A percentile compares a stretch with the other conserved stretches of the same genome.
Evolutionary conservation across 2,329 filamentous ascomycete genomes (phyloP).

Genomic region (Rachicladosporium sp.): DNA sequence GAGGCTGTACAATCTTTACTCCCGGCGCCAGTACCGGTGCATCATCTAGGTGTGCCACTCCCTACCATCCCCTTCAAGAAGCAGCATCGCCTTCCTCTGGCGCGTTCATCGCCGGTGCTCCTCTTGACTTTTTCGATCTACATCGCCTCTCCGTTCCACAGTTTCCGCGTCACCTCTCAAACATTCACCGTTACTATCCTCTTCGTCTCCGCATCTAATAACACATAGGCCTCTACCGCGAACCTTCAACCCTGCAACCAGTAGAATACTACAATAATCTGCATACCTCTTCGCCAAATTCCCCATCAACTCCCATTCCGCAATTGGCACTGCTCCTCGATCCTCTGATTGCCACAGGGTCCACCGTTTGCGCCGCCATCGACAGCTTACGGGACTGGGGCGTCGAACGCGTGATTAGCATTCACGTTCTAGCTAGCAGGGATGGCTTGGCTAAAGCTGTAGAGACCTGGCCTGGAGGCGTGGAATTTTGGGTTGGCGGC

Average conservation of each 20-base stretch:
- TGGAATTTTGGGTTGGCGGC: constrained; percentile 71
- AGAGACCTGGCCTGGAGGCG: constrained; percentile 62
- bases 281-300: too few species aligned
- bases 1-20: constrained; percentile 77
- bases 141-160: too few species aligned
- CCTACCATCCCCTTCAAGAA: too few species aligned
- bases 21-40: constrained; percentile 65
- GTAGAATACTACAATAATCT: constrained; percentile 99
- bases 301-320: constrained; percentile 40
- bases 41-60: constrained; percentile 76
- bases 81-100: too few species aligned
- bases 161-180: too few species aligned
- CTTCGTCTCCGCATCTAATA: too few species aligned
- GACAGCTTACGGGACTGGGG: constrained; percentile 86
- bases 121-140: too few species aligned
- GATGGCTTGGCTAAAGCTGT: constrained; percentile 62
- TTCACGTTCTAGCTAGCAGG: constrained; percentile 61
- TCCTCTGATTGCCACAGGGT: constrained; percentile 86
- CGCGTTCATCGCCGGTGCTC: too few species aligned
- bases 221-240: constrained; percentile 86
- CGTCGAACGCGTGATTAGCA: constrained; percentile 64
- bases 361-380: constrained; percentile 79
- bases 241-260: constrained; percentile 72
- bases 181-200: too few species aligned
- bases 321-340: constrained; percentile 75